A percentile compares a stretch with the other conserved stretches of the same genome.
Evolutionary conservation across 495 filamentous ascomycete genomes (phyloP).

Genomic region (Entonaema liquescens): DNA sequence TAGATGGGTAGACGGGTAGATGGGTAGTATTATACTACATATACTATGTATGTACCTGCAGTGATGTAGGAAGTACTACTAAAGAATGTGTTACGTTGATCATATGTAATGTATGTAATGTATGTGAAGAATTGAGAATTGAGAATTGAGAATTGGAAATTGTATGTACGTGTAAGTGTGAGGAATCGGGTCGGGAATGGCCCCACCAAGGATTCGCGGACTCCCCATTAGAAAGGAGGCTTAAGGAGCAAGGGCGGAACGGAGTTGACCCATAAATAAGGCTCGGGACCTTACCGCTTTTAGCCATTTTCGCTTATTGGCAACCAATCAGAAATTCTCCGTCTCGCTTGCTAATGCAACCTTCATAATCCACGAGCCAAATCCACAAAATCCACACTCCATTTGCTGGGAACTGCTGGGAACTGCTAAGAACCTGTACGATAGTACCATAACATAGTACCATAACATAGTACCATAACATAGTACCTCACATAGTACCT

Average conservation of each 20-base stretch:
- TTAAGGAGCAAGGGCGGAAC: constrained; percentile 12
- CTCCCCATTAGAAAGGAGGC: constrained; percentile 3
- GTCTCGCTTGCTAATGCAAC: constrained; percentile 55
- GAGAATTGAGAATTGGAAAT: no score
- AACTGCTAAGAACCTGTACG: background rate
- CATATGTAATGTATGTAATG: background rate
- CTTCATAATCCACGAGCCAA: constrained; percentile 17
- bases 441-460: background rate
- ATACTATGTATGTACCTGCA: background rate
- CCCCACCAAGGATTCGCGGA: constrained; percentile 9
- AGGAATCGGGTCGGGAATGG: constrained; percentile 5
- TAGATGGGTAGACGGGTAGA: no score
- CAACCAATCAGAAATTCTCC: constrained; percentile 56
- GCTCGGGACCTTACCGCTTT: constrained; percentile 39
- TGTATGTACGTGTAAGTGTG: no score
- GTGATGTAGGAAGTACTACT: background rate
- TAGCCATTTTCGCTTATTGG: constrained; percentile 53
- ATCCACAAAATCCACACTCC: no score
- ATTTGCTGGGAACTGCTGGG: no score
- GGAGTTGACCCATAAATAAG: constrained; percentile 27
- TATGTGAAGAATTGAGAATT: no score
- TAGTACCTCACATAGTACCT: background rate
- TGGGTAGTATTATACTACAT: background rate
- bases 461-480: background rate
- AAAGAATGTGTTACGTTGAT: no score